These are phyloP conservation scores for Leucosporidium scottii DNA, from an alignment of 768 basidiomycete species.

Conservation along the genomic window DNA sequence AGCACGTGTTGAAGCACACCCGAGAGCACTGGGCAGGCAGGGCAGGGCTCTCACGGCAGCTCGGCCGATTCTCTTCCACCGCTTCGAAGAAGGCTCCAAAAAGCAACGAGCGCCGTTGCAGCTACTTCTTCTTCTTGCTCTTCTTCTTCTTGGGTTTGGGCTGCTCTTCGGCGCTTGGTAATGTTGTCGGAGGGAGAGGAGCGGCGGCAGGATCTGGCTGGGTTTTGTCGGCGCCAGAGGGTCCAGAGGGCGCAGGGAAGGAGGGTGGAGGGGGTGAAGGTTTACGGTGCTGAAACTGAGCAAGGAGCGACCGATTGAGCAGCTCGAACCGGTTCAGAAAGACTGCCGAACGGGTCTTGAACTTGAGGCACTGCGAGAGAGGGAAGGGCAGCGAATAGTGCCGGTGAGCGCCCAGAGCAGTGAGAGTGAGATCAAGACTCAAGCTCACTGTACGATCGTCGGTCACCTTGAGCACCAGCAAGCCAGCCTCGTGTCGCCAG, in stretches of 20 bases:
- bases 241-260: neutral
- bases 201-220: no score
- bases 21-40: no score
- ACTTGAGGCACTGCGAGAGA: constrained; percentile 73
- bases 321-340: constrained; percentile 95
- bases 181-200: no score
- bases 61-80: no score
- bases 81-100: no score
- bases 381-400: neutral
- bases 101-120: no score
- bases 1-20: no score
- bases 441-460: constrained; percentile 73
- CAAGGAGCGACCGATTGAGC: constrained; percentile 75
- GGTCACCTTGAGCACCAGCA: constrained; percentile 87
- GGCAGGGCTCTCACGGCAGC: no score
- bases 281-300: constrained; percentile 70
- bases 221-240: constrained; percentile 1
- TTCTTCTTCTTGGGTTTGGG: constrained; percentile 71
- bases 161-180: constrained; percentile 39
- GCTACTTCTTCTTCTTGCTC: constrained; percentile 60
- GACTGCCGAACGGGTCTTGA: constrained; percentile 88
- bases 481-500: constrained; percentile 77
- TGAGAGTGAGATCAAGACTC: neutral
- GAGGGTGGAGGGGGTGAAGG: constrained; percentile 41
- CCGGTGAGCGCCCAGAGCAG: no score